phyloP scores from a whole-genome alignment of 1,139 yeast species.

The Wickerhamiella pararugosa region DNA sequence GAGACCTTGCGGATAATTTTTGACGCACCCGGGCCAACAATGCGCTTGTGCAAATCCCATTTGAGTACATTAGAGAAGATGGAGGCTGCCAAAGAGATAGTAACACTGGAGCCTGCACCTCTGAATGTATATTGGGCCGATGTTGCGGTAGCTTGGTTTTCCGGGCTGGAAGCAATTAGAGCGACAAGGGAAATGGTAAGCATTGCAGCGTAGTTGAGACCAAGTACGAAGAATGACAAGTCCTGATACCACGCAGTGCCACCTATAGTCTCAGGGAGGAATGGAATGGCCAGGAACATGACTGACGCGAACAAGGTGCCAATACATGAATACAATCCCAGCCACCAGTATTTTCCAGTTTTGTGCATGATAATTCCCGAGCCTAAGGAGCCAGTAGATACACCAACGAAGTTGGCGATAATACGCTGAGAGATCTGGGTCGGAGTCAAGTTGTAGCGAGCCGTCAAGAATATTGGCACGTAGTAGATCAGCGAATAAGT shows the following conservation, averaged over 20 bases:
- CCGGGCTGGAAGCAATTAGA: conserved; percentile 51
- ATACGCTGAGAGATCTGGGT: conserved; percentile 52
- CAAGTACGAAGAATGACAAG: conserved; percentile 30
- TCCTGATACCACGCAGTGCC: conserved; percentile 19
- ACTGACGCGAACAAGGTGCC: conserved; percentile 34
- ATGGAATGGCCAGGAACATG: conserved; percentile 18
- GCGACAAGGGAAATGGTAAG: conserved; percentile 54
- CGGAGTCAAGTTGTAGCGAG: conserved; percentile 41
- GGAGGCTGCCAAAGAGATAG: conserved; percentile 55
- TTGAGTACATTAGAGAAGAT: conserved; percentile 36
- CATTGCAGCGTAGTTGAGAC: conserved; percentile 44
- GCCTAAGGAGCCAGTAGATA: conserved; percentile 50
- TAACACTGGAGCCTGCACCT: conserved; percentile 58
- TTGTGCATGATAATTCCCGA: conserved; percentile 54
- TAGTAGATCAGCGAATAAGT: conserved; percentile 42
- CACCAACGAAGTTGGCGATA: conserved; percentile 54
- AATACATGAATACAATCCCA: conserved; percentile 34
- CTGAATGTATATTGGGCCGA: conserved; percentile 64
- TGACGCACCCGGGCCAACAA: conserved; percentile 17
- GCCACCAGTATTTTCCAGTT: conserved; percentile 50
- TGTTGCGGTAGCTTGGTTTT: conserved; percentile 57
- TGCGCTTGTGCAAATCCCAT: conserved; percentile 23
- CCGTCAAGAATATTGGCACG: conserved; percentile 47
- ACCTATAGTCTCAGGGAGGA: conserved; percentile 9
- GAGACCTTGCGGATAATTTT: conserved; percentile 36